Evolutionary conservation across 306 rosid species (phyloP).

Genomic region (Urtica urens): DNA sequence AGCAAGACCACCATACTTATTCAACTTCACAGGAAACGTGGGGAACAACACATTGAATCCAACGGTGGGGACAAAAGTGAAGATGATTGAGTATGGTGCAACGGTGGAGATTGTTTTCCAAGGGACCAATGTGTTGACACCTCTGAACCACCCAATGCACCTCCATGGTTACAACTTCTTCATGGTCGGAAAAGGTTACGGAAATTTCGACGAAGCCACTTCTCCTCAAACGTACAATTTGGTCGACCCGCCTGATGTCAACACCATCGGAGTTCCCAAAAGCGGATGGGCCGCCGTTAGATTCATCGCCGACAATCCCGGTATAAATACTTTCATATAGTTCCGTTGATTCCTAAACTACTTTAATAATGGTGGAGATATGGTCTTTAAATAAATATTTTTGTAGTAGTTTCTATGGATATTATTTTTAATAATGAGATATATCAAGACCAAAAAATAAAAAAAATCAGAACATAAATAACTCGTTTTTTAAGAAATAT

Average conservation of each 20-base stretch:
- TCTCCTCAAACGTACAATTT: neutral
- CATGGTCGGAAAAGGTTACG: conserved; percentile 25
- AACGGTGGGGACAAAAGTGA: conserved; percentile 31
- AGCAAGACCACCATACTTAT: conserved; percentile 22
- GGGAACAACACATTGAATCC: conserved; percentile 3
- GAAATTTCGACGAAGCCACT: conserved; percentile 10
- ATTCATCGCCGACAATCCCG: conserved; percentile 9
- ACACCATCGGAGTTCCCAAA: neutral
- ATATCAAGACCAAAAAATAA: no score
- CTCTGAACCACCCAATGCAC: conserved; percentile 44
- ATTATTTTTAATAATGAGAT: no score
- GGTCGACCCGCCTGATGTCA: conserved; percentile 8
- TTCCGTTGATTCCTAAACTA: no score
- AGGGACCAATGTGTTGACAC: conserved; percentile 21
- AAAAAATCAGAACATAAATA: no score
- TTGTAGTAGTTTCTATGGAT: no score
- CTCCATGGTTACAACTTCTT: conserved; percentile 39
- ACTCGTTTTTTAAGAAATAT: no score
- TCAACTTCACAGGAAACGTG: conserved; percentile 24
- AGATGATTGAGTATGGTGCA: conserved; percentile 23
- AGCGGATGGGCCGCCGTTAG: conserved; percentile 7
- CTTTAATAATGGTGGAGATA: no score
- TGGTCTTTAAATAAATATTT: no score
- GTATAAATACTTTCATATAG: no score
- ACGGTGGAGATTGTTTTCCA: conserved; percentile 34